Evolutionary conservation across 148 eudicot species (phyloP).

Genomic region (Euryodendron excelsum): DNA sequence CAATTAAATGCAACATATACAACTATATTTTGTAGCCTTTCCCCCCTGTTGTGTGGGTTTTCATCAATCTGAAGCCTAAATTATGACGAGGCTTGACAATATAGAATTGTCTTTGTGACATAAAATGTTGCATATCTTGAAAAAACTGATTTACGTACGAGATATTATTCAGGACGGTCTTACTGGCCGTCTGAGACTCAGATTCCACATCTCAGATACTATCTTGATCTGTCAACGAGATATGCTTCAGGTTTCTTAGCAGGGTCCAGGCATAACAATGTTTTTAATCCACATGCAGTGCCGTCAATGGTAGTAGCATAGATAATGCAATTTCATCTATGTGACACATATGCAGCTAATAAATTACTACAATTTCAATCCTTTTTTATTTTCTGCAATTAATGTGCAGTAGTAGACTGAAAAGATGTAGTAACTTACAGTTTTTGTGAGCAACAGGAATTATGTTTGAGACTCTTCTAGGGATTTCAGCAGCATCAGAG

Average conservation of each 20-base stretch:
- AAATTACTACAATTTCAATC: background rate
- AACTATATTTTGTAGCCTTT: background rate
- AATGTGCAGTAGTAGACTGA: background rate
- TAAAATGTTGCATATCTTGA: background rate
- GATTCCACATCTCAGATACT: background rate
- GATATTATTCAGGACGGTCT: background rate
- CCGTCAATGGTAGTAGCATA: background rate
- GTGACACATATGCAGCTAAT: background rate
- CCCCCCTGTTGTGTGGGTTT: background rate
- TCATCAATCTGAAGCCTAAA: background rate
- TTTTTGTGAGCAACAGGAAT: slow-evolving; percentile 47
- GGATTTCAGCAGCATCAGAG: slow-evolving; percentile 32
- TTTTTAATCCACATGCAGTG: background rate
- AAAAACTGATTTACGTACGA: background rate
- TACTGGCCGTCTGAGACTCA: background rate
- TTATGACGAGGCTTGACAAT: too few species aligned
- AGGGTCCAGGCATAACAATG: background rate
- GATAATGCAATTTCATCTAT: background rate
- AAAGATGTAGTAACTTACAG: slow-evolving; percentile 46
- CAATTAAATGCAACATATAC: background rate
- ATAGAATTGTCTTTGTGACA: background rate
- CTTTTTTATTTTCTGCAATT: background rate
- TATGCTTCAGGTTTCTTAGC: background rate
- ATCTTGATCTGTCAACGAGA: background rate
- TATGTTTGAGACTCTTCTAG: slow-evolving; percentile 78